Percentiles rank a stretch among this genome's conserved stretches.
Conservation (phyloP, 2,329 filamentous ascomycete species). For the Cercospora zeae-maydis region DNA sequence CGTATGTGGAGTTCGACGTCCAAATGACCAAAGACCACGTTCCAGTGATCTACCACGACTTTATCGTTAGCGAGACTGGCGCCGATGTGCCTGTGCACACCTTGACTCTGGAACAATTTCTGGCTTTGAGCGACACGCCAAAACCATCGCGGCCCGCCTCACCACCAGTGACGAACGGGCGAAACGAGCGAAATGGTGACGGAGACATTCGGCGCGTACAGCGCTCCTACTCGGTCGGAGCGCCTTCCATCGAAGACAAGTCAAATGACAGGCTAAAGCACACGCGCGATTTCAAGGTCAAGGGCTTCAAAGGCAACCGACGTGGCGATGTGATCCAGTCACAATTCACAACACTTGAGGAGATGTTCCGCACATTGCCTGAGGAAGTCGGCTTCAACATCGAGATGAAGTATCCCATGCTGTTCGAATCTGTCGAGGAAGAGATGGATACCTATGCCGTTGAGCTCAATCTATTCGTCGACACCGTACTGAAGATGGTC, state of each 20-base stretch:
- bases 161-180: conserved; percentile 14
- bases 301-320: conserved; percentile 93
- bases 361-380: conserved; percentile 82
- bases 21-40: conserved; percentile 98
- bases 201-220: conserved; percentile 30
- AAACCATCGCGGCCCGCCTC: conserved; percentile 20
- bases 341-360: conserved; percentile 90
- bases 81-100: conserved; percentile 96
- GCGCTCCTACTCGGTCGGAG: conserved; percentile 60
- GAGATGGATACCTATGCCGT: conserved; percentile 96
- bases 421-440: conserved; percentile 89
- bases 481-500: conserved; percentile 84
- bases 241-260: conserved; percentile 36
- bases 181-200: conserved; percentile 8
- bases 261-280: conserved; percentile 75
- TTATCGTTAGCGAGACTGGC: conserved; percentile 93
- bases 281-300: conserved; percentile 88
- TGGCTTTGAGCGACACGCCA: conserved; percentile 42
- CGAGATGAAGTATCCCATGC: conserved; percentile 98
- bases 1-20: conserved; percentile 74
- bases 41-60: conserved; percentile 97
- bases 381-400: conserved; percentile 91
- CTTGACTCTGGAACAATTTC: conserved; percentile 89
- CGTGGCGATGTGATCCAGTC: conserved; percentile 93
- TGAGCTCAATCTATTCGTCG: conserved; percentile 93